A percentile compares a stretch with the other conserved stretches of the same genome.
Evolutionary conservation across 2,329 filamentous ascomycete genomes (phyloP).

Genomic region (Conoideocrella luteorostrata): DNA sequence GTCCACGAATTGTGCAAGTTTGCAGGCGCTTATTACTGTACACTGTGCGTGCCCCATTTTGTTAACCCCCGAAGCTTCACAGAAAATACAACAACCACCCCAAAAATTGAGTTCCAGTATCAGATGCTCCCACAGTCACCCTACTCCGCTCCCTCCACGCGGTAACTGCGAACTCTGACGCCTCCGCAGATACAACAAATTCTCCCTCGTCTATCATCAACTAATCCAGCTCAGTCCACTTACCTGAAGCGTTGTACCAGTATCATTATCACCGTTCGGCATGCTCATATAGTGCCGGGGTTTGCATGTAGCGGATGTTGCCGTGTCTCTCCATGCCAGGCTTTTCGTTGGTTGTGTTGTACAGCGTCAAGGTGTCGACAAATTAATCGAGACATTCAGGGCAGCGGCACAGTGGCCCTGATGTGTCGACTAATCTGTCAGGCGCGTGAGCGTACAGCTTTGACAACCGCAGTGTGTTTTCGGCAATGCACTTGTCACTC

Average conservation of each 20-base stretch:
- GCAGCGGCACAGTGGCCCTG: too few relatives aligned
- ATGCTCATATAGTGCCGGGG: background rate
- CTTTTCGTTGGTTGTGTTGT: background rate
- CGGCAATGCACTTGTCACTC: too few relatives aligned
- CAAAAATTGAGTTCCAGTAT: background rate
- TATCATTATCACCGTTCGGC: background rate
- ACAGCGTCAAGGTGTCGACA: too few relatives aligned
- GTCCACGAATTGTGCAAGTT: too few relatives aligned
- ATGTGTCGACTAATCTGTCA: too few relatives aligned
- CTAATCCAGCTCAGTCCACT: background rate
- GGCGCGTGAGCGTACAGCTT: too few relatives aligned
- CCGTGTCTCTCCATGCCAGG: too few relatives aligned
- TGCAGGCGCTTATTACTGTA: too few relatives aligned
- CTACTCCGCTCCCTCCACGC: background rate
- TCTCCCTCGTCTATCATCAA: background rate
- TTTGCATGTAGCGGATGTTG: background rate
- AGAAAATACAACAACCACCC: background rate
- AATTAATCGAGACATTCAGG: too few relatives aligned
- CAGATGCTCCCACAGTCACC: background rate
- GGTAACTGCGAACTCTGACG: background rate
- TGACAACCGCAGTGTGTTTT: too few relatives aligned
- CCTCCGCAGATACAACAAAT: background rate
- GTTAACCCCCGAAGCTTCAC: slow-evolving; percentile 2
- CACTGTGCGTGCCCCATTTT: too few relatives aligned
- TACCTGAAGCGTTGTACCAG: background rate